A percentile compares a stretch with the other conserved stretches of the same genome.
These are phyloP conservation scores for Arabidopsis hybrid DNA, from an alignment of 441 rosid species.

Conservation along the genomic window DNA sequence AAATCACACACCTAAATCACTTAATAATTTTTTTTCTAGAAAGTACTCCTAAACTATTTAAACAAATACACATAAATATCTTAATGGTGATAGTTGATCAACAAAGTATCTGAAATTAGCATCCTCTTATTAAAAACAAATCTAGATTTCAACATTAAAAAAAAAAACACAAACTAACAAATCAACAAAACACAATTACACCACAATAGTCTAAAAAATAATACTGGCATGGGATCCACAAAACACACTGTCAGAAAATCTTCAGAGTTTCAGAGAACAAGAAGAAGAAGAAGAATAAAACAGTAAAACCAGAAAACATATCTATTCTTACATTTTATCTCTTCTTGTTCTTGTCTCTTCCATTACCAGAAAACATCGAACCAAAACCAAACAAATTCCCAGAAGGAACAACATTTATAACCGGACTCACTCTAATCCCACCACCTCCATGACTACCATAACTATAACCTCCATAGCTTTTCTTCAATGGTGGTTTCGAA, in stretches of 20 bases:
- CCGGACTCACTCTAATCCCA: constrained; percentile 69
- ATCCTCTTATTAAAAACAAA: constrained; percentile 10
- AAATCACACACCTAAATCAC: too few species aligned
- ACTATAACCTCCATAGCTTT: constrained; percentile 54
- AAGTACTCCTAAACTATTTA: neutral
- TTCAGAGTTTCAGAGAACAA: constrained; percentile 43
- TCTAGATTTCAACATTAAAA: constrained; percentile 35
- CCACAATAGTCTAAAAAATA: constrained; percentile 31
- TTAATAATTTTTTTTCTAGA: too few species aligned
- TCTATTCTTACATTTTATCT: constrained; percentile 46
- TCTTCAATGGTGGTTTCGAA: constrained; percentile 82
- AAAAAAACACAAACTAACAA: constrained; percentile 42
- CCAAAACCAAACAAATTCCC: constrained; percentile 80
- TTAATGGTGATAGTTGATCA: neutral
- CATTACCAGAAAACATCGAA: constrained; percentile 66
- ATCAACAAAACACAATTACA: constrained; percentile 43
- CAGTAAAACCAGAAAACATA: constrained; percentile 31
- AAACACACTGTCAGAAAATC: constrained; percentile 50
- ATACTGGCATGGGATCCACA: constrained; percentile 40
- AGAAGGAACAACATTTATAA: constrained; percentile 75
- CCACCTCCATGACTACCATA: constrained; percentile 49
- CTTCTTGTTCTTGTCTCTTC: constrained; percentile 76
- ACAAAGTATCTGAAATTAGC: constrained; percentile 24
- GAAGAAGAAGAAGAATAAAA: constrained; percentile 31
- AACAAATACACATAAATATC: neutral